Evolutionary conservation across 768 basidiomycete genomes (phyloP), one percentile per base, ranked within the genome.

Genomic region (Trametes cingulata): DNA sequence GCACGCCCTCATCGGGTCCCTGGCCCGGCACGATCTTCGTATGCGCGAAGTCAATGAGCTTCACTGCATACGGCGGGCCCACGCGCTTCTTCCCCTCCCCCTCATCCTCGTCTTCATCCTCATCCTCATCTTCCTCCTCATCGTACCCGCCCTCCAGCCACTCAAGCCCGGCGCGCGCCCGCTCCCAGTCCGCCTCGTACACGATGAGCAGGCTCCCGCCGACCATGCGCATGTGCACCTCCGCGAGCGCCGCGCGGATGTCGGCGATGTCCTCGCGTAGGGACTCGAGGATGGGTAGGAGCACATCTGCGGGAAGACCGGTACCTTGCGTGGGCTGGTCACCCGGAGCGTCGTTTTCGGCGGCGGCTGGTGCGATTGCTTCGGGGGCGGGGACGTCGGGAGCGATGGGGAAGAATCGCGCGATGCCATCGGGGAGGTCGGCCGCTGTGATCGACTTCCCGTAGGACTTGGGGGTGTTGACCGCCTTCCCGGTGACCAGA

Each of bases 21-120:
- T 84, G 67, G 0, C 89, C 92, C 0, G 85, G 82, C 7, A 74
- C 78, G 13, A 90, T 62, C 22, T 81, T 76, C 2, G 94, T 89
- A 72, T 98, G 96, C 7, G 95, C 95, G 71, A 99, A 98, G 76
- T 99, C 96, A 65, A 98, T 98, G 64, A 97, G 75, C 64, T 87
- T 88, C 60, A 97, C 79, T 14, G 79, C 77, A 62, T 82, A 88
- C 33, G 84, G 81, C 17, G 78, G 79, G 33, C 77, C 80, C 55
- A 58, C 68, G 15, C 68, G 73, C n/a, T 67, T 72, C 9, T 62
- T 67, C 2, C 56, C 68, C 4, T 65, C 65, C 2, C 64, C 69
- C 9, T 67, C 72, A 2, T 67, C 60, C 25, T 57, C 72, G 17
- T 67, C 46, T 51, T 37, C 70, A 63, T 62, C 60, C 35, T 74